A percentile compares a stretch with the other conserved stretches of the same genome.
These are phyloP conservation scores for Xylaria sp. DNA, from an alignment of 2,329 filamentous ascomycete genomes.

Conservation along the genomic window DNA sequence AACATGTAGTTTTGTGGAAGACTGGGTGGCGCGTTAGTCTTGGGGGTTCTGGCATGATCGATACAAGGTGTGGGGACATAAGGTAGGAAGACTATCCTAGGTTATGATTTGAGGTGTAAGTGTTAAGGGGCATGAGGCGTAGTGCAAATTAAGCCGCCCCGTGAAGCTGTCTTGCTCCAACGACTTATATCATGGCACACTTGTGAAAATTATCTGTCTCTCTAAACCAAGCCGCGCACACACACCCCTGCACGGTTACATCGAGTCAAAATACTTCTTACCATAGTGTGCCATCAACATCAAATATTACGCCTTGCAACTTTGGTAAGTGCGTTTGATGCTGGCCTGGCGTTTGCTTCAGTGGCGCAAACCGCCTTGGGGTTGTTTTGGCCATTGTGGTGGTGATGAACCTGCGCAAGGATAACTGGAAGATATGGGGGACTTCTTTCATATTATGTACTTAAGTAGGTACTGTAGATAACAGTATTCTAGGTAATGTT, in stretches of 20 bases:
- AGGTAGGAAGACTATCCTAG: background rate
- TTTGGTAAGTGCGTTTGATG: conserved; percentile 53
- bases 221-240: no score
- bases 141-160: background rate
- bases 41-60: background rate
- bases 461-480: background rate
- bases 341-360: conserved; percentile 53
- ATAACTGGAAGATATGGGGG: conserved; percentile 8
- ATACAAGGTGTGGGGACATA: background rate
- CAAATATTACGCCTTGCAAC: conserved; percentile 78
- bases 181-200: background rate
- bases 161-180: background rate
- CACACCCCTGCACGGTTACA: background rate
- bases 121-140: background rate
- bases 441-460: conserved; percentile 27
- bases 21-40: conserved; percentile 56
- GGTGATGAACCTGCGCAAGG: conserved; percentile 52
- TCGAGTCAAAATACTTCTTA: conserved; percentile 56
- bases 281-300: conserved; percentile 96
- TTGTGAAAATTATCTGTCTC: background rate
- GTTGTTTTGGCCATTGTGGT: conserved; percentile 56
- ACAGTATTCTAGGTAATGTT: background rate
- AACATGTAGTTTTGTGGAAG: conserved; percentile 98
- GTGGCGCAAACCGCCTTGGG: conserved; percentile 65
- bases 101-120: background rate